Evolutionary conservation across 257 asterid genomes (phyloP), one percentile per base, ranked within the genome.

Genomic region (Solanum paucissectum): DNA sequence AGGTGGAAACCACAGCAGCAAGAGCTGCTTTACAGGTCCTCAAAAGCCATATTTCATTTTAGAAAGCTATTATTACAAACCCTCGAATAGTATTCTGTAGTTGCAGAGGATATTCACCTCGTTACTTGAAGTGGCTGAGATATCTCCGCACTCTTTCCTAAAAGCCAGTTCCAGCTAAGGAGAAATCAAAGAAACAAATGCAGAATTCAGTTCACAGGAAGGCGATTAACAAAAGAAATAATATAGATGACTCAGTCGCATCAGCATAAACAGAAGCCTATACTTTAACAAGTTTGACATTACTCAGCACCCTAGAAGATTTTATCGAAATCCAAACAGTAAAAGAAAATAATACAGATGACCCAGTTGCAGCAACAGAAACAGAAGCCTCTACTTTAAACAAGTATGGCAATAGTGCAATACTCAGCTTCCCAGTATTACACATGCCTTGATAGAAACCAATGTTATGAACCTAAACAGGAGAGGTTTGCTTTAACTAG

Each of bases 91-190:
- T 82, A 37, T 62, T 23, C 44, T 82, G 69, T 49, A 82, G 44
- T 82, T 49, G 86, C 83, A 87, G 87, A 46, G 58, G 66, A 46
- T 66, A 86, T 88, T 82, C 90, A 96, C 99, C 99, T 97, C 98
- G 69, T 96, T 95, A 86, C 69, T 89, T 27, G 95, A 91, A 92
- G 93, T 86, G 92, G 92, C 92, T 37, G 95, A 87, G 89, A 90
- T 72, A 27, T 94, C 96, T 82, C 95, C 98, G 72, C 90, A 92
- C 91, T 93, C 98, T 87, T 93, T 92, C 88, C 93, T 93, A 91
- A 95, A 95, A 90, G 99, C 98, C 90, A 97, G 88, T 90, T 97
- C 99, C 40, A 97, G 95, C 99, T 97, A 40, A 81, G 89, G 86
- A 89, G 86, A 77, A 87, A 87, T 14, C 69, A 88, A 87, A 85